Conservation (phyloP, 805 yeast species). For the Phaffomyces thermotolerans region DNA sequence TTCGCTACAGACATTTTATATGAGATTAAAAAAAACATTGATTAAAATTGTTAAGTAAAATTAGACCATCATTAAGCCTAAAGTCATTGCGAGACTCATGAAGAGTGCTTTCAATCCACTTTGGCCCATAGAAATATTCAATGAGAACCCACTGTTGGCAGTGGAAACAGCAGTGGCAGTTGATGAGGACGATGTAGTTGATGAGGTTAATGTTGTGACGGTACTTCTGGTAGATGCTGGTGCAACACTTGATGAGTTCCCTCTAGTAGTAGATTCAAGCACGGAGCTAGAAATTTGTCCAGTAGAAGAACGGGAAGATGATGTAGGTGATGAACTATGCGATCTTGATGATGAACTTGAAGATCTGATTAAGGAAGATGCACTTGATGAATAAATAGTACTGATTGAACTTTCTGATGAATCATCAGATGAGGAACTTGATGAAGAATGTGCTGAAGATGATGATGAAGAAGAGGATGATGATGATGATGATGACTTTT, state of each 20-base stretch:
- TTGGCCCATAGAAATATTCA: slow-evolving; percentile 1
- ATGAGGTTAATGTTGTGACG: background rate
- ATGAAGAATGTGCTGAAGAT: slow-evolving; percentile 4
- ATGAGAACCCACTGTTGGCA: slow-evolving; percentile 7
- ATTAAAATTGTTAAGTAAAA: no score
- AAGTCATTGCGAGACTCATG: slow-evolving; percentile 4
- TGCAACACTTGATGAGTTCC: no score
- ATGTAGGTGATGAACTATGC: background rate
- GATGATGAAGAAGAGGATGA: background rate
- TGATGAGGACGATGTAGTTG: slow-evolving; percentile 9
- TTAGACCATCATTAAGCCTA: slow-evolving; percentile 4
- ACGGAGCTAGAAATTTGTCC: slow-evolving; percentile 5
- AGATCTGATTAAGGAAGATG: slow-evolving; percentile 6
- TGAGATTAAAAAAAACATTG: no score
- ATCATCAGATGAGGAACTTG: slow-evolving; percentile 3
- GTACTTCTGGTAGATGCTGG: no score
- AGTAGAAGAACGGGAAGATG: slow-evolving; percentile 8
- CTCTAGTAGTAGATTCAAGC: background rate
- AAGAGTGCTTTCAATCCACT: slow-evolving; percentile 9
- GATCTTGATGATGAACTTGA: slow-evolving; percentile 8
- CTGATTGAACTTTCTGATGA: slow-evolving; percentile 7
- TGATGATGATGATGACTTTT: background rate
- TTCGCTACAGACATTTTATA: background rate
- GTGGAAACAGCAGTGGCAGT: slow-evolving; percentile 1
- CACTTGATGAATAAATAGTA: slow-evolving; percentile 7